Conservation (phyloP, 2,329 filamentous ascomycete genomes). For the Xylariaceae sp. region DNA sequence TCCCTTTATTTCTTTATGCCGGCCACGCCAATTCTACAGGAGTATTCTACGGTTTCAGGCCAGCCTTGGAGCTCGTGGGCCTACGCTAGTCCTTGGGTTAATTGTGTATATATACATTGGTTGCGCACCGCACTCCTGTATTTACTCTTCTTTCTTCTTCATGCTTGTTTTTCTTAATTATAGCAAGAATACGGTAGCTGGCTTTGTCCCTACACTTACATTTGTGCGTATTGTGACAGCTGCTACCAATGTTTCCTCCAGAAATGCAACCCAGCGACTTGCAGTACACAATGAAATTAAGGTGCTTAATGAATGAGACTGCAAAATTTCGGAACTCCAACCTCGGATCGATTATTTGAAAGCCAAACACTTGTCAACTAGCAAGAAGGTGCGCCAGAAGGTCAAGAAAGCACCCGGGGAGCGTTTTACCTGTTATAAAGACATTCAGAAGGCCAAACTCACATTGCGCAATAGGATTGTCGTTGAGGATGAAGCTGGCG, state of each 20-base stretch:
- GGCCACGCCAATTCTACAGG: too few species aligned
- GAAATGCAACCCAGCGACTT: neutral
- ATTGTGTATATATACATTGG: too few species aligned
- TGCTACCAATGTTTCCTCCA: neutral
- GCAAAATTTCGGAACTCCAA: neutral
- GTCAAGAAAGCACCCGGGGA: neutral
- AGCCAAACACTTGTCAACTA: neutral
- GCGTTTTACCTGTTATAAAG: neutral
- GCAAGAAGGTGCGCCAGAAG: neutral
- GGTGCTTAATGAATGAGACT: neutral
- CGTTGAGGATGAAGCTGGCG: neutral
- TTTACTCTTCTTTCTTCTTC: too few species aligned
- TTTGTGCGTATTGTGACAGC: neutral
- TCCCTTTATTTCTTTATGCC: too few species aligned
- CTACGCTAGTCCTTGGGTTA: neutral
- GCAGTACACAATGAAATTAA: neutral
- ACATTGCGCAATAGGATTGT: neutral
- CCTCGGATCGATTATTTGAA: neutral
- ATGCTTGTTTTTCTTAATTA: too few species aligned
- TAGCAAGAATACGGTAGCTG: too few species aligned
- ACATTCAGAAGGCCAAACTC: neutral
- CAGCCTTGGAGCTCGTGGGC: neutral
- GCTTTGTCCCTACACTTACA: too few species aligned
- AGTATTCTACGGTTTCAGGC: too few species aligned
- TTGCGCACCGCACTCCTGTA: too few species aligned